Evolutionary conservation across 495 filamentous ascomycete genomes (phyloP).

Genomic region (Pseudomonodictys pantanalensis): DNA sequence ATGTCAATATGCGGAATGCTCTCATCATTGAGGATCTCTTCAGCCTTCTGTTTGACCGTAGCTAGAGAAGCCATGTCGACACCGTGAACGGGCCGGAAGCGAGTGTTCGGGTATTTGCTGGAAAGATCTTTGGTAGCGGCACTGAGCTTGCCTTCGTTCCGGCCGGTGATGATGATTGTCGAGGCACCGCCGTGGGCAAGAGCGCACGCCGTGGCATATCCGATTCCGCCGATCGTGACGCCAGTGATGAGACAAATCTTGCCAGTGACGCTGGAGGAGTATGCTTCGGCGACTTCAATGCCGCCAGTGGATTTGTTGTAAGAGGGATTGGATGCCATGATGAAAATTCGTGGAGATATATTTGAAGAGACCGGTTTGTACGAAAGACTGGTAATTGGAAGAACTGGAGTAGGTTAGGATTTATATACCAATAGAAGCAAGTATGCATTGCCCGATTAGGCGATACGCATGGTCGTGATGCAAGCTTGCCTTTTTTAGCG

Average conservation of each 20-base stretch:
- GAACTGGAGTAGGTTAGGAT: no score
- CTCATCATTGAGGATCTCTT: conserved; percentile 1
- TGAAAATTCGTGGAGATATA: no score
- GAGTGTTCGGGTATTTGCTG: not conserved
- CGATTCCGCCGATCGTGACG: not conserved
- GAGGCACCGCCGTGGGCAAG: not conserved
- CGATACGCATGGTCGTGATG: no score
- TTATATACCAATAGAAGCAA: no score
- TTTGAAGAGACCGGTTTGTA: no score
- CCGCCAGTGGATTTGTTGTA: no score
- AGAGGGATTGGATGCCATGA: no score
- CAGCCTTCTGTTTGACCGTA: not conserved
- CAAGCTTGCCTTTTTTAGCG: no score
- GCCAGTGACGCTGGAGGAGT: not conserved
- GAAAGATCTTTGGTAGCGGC: not conserved
- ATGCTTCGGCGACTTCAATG: not conserved
- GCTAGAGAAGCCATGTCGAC: conserved; percentile 4
- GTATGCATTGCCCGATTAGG: no score
- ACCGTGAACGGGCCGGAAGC: not conserved
- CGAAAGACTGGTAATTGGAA: no score
- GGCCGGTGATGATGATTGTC: conserved; percentile 1
- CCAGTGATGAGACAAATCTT: conserved; percentile 7
- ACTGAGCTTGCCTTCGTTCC: not conserved
- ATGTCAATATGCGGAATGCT: conserved; percentile 7
- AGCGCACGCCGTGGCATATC: not conserved